A percentile compares a stretch with the other conserved stretches of the same genome.
These are phyloP conservation scores for Solanum aculeatissimum DNA, from an alignment of 305 asterid genomes.

Conservation along the genomic window DNA sequence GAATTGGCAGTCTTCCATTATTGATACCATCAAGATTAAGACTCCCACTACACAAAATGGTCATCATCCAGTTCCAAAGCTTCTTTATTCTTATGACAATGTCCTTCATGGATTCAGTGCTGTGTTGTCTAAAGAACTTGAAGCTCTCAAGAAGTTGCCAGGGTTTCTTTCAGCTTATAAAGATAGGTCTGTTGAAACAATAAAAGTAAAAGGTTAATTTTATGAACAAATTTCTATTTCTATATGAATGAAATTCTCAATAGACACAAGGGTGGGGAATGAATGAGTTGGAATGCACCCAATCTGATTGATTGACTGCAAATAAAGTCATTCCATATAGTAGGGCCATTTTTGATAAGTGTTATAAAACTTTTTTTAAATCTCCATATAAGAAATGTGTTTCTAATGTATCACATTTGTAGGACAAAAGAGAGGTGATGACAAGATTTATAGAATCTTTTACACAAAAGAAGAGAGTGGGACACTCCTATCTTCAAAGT, in stretches of 20 bases:
- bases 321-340: background rate
- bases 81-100: conserved; percentile 8
- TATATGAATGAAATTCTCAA: background rate
- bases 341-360: background rate
- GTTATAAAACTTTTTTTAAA: background rate
- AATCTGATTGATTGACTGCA: background rate
- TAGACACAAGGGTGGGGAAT: background rate
- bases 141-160: background rate
- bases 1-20: conserved; percentile 24
- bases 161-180: conserved; percentile 4
- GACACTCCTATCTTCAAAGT: no score
- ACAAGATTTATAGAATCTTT: background rate
- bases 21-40: background rate
- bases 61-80: background rate
- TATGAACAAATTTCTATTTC: background rate
- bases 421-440: background rate
- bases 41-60: background rate
- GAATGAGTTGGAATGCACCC: background rate
- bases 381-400: background rate
- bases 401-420: background rate
- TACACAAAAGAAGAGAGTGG: background rate
- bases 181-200: background rate
- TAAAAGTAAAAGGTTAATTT: no score
- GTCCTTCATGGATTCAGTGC: conserved; percentile 17
- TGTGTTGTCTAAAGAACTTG: background rate